phyloP scores from a whole-genome alignment of 208 protist genomes.

The Wallacemonas rigidus region DNA sequence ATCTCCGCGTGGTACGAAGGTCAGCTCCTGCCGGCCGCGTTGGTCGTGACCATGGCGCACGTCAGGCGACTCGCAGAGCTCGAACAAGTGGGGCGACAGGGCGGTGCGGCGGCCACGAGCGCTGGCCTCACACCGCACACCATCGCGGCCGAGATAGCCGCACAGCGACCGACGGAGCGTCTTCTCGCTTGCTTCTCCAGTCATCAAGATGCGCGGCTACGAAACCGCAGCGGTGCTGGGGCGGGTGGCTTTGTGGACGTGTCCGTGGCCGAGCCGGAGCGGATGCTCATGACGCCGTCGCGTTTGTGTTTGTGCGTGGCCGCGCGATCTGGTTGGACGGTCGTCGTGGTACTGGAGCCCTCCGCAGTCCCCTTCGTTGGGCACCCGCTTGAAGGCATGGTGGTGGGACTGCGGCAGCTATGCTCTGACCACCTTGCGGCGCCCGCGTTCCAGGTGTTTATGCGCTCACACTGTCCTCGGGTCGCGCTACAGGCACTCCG shows the following conservation, averaged over 20 bases:
- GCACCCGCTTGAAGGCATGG: constrained; percentile 47
- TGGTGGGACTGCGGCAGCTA: constrained; percentile 47
- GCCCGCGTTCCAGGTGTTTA: constrained; percentile 21
- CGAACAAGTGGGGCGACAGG: no score
- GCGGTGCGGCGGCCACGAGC: neutral
- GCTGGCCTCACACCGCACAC: neutral
- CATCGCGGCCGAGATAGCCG: neutral
- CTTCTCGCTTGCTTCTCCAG: constrained; percentile 1
- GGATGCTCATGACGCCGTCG: neutral
- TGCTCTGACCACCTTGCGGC: constrained; percentile 34
- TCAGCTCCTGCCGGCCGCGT: constrained; percentile 47
- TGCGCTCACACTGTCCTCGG: constrained; percentile 18
- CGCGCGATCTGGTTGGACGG: constrained; percentile 41
- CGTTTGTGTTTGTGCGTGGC: constrained; percentile 38
- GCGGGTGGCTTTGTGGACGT: neutral
- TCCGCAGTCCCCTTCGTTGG: constrained; percentile 51
- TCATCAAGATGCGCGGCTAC: constrained; percentile 18
- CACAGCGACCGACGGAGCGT: constrained; percentile 12
- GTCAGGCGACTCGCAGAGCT: neutral
- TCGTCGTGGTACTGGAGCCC: constrained; percentile 44
- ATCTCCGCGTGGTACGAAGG: constrained; percentile 15
- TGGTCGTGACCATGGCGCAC: constrained; percentile 36
- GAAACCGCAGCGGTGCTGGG: neutral
- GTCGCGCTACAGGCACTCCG: neutral
- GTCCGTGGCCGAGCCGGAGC: constrained; percentile 10